Evolutionary conservation across 345 rosid genomes (phyloP).

Genomic region (Pistacia atlantica): DNA sequence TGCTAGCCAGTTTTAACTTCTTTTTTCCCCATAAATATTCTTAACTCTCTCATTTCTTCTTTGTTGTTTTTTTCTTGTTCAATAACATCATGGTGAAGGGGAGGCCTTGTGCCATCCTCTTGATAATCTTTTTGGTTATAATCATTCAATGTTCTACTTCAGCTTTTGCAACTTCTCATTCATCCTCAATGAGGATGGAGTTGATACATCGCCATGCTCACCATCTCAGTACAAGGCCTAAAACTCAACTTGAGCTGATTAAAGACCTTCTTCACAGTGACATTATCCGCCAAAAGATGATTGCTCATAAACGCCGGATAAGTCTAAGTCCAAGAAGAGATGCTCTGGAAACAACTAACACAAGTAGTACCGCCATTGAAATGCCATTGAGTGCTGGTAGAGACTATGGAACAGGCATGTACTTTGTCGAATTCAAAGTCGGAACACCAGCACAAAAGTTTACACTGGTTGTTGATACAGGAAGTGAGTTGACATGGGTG

Average conservation of each 20-base stretch:
- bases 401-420: constrained; percentile 54
- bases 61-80: neutral
- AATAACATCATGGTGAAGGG: neutral
- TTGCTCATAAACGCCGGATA: constrained; percentile 21
- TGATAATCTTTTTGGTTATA: neutral
- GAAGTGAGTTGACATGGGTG: constrained; percentile 65
- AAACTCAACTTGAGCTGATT: constrained; percentile 27
- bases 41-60: neutral
- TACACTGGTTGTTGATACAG: constrained; percentile 54
- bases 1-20: too few species aligned
- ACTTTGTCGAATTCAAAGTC: constrained; percentile 43
- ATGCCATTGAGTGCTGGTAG: constrained; percentile 44
- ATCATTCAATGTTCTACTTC: neutral
- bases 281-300: constrained; percentile 37
- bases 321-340: constrained; percentile 11
- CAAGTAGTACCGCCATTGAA: constrained; percentile 20
- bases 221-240: constrained; percentile 14
- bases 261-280: constrained; percentile 40
- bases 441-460: constrained; percentile 67
- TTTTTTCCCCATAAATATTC: neutral
- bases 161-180: neutral
- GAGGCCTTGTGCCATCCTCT: neutral
- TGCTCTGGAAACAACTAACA: constrained; percentile 4
- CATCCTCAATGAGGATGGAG: constrained; percentile 23
- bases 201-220: constrained; percentile 28